phyloP scores from a whole-genome alignment of 192 early-diverging fungal species.

The Coemansia sp. region DNA sequence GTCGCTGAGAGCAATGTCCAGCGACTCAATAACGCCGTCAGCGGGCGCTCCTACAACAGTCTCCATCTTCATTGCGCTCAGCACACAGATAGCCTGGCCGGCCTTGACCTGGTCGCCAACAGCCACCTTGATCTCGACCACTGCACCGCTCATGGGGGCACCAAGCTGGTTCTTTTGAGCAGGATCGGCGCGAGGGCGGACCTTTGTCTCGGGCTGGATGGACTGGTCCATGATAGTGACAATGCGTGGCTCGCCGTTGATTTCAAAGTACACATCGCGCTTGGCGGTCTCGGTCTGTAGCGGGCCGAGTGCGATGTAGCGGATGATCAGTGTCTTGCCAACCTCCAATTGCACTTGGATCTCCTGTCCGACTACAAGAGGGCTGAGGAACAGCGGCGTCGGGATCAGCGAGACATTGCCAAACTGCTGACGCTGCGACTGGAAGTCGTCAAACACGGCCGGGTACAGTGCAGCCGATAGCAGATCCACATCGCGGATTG shows the following conservation, averaged over 20 bases:
- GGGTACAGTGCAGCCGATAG: conserved; percentile 90
- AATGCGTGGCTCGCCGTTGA: conserved; percentile 92
- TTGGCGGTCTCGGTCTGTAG: conserved; percentile 64
- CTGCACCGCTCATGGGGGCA: conserved; percentile 95
- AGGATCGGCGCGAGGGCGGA: conserved; percentile 75
- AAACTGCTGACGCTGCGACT: conserved; percentile 66
- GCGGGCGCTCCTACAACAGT: conserved; percentile 83
- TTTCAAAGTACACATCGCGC: conserved; percentile 93
- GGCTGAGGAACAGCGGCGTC: conserved; percentile 86
- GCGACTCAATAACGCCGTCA: conserved; percentile 70
- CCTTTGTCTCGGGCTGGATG: conserved; percentile 58
- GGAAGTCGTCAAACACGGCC: conserved; percentile 88
- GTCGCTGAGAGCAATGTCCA: conserved; percentile 72
- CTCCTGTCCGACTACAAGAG: conserved; percentile 85
- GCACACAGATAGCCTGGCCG: conserved; percentile 86
- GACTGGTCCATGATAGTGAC: conserved; percentile 68
- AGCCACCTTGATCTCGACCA: conserved; percentile 87
- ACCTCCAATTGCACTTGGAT: conserved; percentile 81
- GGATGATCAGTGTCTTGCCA: conserved; percentile 88
- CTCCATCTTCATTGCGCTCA: conserved; percentile 99
- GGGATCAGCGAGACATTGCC: conserved; percentile 89
- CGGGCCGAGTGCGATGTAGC: conserved; percentile 85
- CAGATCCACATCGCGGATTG: conserved; percentile 84
- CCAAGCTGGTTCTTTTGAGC: conserved; percentile 78
- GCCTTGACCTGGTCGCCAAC: conserved; percentile 79